These are phyloP conservation scores for Lenzites betulinus DNA, from an alignment of 768 basidiomycete species.

Conservation along the genomic window DNA sequence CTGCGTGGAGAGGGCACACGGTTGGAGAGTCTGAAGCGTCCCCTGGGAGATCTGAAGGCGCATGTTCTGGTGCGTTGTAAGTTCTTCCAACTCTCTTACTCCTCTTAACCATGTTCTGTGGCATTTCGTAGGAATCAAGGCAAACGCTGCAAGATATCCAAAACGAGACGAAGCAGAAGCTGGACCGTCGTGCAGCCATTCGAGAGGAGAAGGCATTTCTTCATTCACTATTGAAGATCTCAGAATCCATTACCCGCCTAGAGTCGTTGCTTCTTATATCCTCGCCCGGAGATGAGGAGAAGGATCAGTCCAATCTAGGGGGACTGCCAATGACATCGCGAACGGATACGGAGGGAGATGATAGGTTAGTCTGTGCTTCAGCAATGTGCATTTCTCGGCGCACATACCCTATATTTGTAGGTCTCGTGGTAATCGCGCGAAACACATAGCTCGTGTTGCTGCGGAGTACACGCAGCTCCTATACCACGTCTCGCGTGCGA, in stretches of 20 bases:
- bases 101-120: background rate
- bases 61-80: constrained; percentile 68
- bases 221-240: constrained; percentile 87
- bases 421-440: constrained; percentile 63
- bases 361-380: constrained; percentile 40
- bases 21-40: constrained; percentile 65
- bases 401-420: constrained; percentile 35
- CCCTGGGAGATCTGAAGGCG: constrained; percentile 60
- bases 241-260: constrained; percentile 86
- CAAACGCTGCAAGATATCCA: constrained; percentile 66
- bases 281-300: constrained; percentile 48
- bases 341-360: constrained; percentile 41
- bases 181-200: constrained; percentile 71
- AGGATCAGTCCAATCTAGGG: constrained; percentile 37
- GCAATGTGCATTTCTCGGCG: constrained; percentile 13
- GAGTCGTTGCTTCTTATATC: constrained; percentile 82
- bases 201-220: constrained; percentile 89
- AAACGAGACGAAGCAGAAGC: constrained; percentile 73
- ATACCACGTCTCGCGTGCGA: constrained; percentile 86
- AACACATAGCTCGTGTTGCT: constrained; percentile 83
- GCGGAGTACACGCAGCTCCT: constrained; percentile 90
- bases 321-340: constrained; percentile 38
- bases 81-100: background rate
- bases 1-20: constrained; percentile 81
- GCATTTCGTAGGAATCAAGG: constrained; percentile 55